Base-by-base conservation (phyloP, 2,329 filamentous ascomycete species). In the Parascedosporium putredinis region DNA sequence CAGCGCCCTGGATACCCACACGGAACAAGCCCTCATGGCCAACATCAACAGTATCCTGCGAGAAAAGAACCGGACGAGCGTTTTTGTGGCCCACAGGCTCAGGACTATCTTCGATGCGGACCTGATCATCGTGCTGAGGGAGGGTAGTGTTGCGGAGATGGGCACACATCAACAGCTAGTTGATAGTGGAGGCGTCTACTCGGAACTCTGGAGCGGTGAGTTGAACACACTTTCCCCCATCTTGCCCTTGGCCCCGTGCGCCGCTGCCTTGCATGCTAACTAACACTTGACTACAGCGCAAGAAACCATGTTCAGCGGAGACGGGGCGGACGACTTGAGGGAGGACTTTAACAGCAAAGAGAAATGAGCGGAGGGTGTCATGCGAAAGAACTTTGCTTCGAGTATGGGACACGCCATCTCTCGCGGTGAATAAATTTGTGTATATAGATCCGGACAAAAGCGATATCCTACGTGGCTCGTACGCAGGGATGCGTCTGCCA, bases 31-130 rank as follows among this genome's bases (percentile, higher is more conserved):
- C 1, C 74, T 97, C 46, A 82, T 97, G 71, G 76, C 83, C 53
- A 95, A 96, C 62, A 96, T 97, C 64, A 95, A 95, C 65, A 84
- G 84, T 56, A 93, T 97, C 49, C 71, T 97, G 49, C 85, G 84
- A 57, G 90, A 95, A 60, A 95, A 95, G 70, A 73, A 74, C 3
- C 79, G 90, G 51, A 97, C 93, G 1, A 96, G 89, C 57, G 87
- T 98, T 1, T 97, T 97, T 62, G 86, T 98, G 4, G 93, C 93
- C 5, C 93, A 97, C 65, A 79, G 93, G 16, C 69, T 98, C 52
- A 79, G 91, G 48, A 97, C 93, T 0, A 96, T 98, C 56, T 95
- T 87, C 60, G 93, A 97, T 60, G 87, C 87, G 34, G 86, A 97
- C 66, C 71, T 90, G 58, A 97, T 97, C 58, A 90, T 97, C 58